Conservation (phyloP, 768 basidiomycete species). For the Naganishia vaughanmartiniae region DNA sequence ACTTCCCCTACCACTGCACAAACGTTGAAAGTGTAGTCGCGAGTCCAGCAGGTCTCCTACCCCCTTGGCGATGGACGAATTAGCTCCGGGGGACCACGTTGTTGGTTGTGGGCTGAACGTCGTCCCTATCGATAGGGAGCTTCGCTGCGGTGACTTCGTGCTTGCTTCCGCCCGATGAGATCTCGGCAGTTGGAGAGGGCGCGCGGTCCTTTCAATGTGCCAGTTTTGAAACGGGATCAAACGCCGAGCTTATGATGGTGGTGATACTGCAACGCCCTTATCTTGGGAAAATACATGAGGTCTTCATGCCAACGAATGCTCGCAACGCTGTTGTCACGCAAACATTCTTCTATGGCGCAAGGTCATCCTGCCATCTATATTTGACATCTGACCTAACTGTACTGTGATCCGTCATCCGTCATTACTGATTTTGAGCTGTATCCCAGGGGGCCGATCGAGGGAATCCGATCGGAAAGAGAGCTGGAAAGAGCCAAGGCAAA, state of each 20-base stretch:
- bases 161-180: slow-evolving; percentile 1
- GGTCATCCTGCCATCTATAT: not conserved
- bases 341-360: not conserved
- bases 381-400: not conserved
- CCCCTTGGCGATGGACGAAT: not conserved
- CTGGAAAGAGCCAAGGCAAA: too few species aligned
- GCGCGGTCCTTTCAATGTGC: not conserved
- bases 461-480: not conserved
- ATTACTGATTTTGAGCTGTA: not conserved
- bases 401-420: slow-evolving; percentile 1
- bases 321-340: not conserved
- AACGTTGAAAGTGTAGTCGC: not conserved
- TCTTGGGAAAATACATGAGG: not conserved
- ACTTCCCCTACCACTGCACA: not conserved
- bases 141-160: not conserved
- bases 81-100: not conserved
- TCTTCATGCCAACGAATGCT: not conserved
- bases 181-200: not conserved
- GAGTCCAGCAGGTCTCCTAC: not conserved
- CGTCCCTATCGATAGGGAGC: not conserved
- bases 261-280: not conserved
- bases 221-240: not conserved
- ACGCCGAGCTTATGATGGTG: too few species aligned
- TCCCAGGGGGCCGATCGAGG: not conserved
- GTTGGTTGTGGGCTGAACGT: not conserved